Evolutionary conservation across 83 land plant genomes (phyloP), one percentile per base, ranked within the genome.

Genomic region (Thuja plicata): DNA sequence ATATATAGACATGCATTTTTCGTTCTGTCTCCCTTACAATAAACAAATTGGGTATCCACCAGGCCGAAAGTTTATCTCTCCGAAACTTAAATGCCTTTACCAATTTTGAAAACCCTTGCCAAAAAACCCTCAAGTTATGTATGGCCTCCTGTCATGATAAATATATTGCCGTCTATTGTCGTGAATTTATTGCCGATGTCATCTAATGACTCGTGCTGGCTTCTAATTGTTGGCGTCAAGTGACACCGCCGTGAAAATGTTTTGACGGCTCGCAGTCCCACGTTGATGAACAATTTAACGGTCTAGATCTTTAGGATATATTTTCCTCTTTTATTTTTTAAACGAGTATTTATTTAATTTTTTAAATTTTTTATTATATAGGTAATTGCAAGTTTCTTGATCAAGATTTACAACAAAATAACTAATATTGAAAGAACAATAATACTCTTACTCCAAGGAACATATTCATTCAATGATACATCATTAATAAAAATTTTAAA

Each of bases 31-130:
- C 46, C 85, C 55, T 15, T 21, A 11, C 57, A 24, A 82, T 11
- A 27, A 45, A 43, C n/a, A 46, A 83, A 12, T n/a, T 45, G 52
- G 52, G 15, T 12, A 83, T 40, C 48, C 32, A 30, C 17, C n/a
- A 32, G 52, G 8, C 46, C n/a, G 16, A 46, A 82, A 45, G 52
- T 82, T 79, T 5, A 41, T 43, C 21, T 21, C n/a, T 81, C 24
- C 27, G 40, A 80, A 80, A 43, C 27, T 40, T 40, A 80, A 82
- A 82, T 82, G 35, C 35, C 27, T 83, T 46, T 13, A 45, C 55
- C 55, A 4, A 83, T 48, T 41, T 83, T 76, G 85, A 45, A 83
- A 83, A 83, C 85, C 85, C 85, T 83, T 57, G 34, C 15, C 16
- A 83, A 83, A 83, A 30, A 45, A 46, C 24, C 52, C 85, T 45